Evolutionary conservation across 2,329 filamentous ascomycete species (phyloP).

Genomic region (Verticillium tricorpus): DNA sequence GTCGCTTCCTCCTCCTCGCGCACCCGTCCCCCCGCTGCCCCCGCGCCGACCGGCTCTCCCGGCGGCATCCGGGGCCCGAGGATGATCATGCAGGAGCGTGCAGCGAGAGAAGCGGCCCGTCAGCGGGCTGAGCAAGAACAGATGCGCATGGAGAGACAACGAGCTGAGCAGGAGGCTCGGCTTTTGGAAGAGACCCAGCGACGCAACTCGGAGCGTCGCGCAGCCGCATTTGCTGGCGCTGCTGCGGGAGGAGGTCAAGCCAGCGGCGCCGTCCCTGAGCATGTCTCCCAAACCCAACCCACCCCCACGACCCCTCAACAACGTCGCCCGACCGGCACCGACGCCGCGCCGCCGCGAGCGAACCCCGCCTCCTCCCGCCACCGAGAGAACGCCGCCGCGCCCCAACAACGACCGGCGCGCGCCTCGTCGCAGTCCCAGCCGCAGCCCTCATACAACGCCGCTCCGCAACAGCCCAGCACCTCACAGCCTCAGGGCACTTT

Average conservation of each 20-base stretch:
- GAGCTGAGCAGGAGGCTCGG: conserved; percentile 53
- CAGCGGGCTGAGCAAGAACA: conserved; percentile 64
- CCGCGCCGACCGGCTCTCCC: conserved; percentile 49
- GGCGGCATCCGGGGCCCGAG: conserved; percentile 76
- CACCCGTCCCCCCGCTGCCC: conserved; percentile 41
- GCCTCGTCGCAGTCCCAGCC: conserved; percentile 21
- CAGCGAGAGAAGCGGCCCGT: conserved; percentile 68
- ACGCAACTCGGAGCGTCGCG: conserved; percentile 57
- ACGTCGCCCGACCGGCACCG: conserved; percentile 10
- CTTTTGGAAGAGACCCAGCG: conserved; percentile 51
- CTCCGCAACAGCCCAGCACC: conserved; percentile 8
- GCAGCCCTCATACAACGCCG: conserved; percentile 7
- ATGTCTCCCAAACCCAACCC: conserved; percentile 6
- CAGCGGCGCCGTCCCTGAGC: conserved; percentile 8
- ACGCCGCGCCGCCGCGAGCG: conserved; percentile 14
- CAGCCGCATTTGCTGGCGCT: conserved; percentile 47
- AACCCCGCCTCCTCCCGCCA: conserved; percentile 15
- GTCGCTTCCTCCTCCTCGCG: conserved; percentile 29
- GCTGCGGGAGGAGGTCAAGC: conserved; percentile 22
- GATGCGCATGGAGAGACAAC: conserved; percentile 49
- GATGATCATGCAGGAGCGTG: conserved; percentile 86
- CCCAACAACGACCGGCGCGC: conserved; percentile 17
- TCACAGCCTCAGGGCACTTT: conserved; percentile 8
- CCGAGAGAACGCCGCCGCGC: conserved; percentile 16
- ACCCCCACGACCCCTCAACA: conserved; percentile 12